phyloP scores from a whole-genome alignment of 768 basidiomycete species.

The Phaeotremella fagi region DNA sequence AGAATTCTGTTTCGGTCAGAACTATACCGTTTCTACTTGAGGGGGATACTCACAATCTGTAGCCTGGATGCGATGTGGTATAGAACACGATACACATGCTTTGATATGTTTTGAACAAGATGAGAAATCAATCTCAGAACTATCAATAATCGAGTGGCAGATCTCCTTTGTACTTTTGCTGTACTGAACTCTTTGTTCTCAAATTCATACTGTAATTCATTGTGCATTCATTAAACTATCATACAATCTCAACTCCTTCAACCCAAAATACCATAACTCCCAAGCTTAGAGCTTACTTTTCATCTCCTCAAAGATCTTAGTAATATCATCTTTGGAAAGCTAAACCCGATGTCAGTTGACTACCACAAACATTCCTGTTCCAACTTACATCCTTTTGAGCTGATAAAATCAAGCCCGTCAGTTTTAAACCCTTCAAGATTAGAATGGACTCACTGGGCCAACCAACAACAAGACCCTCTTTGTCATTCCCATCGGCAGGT shows the following conservation, averaged over 20 bases:
- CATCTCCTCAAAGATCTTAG: slow-evolving; percentile 59
- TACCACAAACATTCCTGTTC: not conserved
- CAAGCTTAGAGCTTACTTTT: slow-evolving; percentile 50
- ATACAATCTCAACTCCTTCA: not conserved
- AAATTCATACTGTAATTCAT: no score
- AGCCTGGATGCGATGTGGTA: slow-evolving; percentile 32
- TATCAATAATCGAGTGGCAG: no score
- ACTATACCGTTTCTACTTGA: not conserved
- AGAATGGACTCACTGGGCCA: slow-evolving; percentile 62
- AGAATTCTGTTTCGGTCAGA: slow-evolving; percentile 31
- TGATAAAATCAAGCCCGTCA: no score
- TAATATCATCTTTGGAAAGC: slow-evolving; percentile 62
- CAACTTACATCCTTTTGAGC: slow-evolving; percentile 41
- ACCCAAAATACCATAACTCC: not conserved
- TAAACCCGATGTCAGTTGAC: slow-evolving; percentile 8
- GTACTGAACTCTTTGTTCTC: no score
- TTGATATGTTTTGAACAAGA: no score
- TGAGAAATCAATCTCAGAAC: no score
- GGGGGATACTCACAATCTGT: slow-evolving; percentile 29
- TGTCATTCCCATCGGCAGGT: slow-evolving; percentile 55
- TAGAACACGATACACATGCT: slow-evolving; percentile 45
- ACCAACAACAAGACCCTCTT: slow-evolving; percentile 71
- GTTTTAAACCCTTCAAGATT: no score
- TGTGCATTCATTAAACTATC: not conserved
- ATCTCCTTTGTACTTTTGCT: no score